phyloP scores from a whole-genome alignment of 1,284 basidiomycete genomes.

The Rhizoctonia solani region DNA sequence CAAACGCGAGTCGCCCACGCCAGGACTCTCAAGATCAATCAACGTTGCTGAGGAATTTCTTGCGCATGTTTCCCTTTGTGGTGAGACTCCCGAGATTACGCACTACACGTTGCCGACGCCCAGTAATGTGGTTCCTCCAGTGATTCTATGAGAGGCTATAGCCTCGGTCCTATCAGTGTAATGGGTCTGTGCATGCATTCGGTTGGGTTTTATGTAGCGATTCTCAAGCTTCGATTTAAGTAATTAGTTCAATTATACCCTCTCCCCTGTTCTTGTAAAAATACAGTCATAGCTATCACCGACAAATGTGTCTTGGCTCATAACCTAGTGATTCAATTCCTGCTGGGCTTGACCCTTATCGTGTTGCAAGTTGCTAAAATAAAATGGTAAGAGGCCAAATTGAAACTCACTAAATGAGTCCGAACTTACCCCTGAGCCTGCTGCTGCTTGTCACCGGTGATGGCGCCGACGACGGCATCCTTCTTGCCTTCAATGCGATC shows the following conservation, averaged over 20 bases:
- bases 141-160: background rate
- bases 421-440: constrained; percentile 55
- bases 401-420: background rate
- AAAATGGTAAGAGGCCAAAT: background rate
- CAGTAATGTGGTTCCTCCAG: background rate
- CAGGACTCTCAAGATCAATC: background rate
- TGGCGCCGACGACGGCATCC: constrained; percentile 65
- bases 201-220: background rate
- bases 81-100: constrained; percentile 13
- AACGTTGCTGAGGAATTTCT: constrained; percentile 21
- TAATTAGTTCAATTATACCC: too few relatives aligned
- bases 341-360: constrained; percentile 65
- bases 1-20: too few relatives aligned
- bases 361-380: constrained; percentile 55
- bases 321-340: constrained; percentile 49
- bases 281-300: background rate
- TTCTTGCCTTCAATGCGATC: constrained; percentile 69
- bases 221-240: too few relatives aligned
- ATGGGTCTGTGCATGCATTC: background rate
- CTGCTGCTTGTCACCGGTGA: constrained; percentile 67
- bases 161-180: background rate
- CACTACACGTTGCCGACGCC: constrained; percentile 4
- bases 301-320: background rate
- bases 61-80: constrained; percentile 9
- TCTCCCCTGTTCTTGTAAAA: too few relatives aligned